Percentiles rank a stretch among this genome's conserved stretches.
phyloP scores from a whole-genome alignment of 148 eudicot species.

The Selenicereus undatus region DNA sequence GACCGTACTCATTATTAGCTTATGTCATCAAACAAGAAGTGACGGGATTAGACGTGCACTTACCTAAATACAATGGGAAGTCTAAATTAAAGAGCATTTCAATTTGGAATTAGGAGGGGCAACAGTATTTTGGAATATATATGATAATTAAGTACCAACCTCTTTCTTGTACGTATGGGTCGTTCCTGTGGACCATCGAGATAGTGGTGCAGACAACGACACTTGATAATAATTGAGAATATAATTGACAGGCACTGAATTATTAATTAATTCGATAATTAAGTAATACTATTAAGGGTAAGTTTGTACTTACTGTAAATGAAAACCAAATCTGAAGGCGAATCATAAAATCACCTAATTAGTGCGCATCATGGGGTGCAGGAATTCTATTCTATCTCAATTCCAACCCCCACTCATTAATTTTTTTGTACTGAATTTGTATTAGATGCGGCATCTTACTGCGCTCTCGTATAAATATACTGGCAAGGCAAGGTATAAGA shows the following conservation, averaged over 20 bases:
- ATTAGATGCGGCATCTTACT: too few relatives aligned
- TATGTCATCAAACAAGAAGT: background rate
- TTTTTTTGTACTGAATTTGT: background rate
- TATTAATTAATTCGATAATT: background rate
- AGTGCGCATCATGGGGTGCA: background rate
- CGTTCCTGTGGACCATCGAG: background rate
- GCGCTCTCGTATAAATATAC: background rate
- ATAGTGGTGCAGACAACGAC: background rate
- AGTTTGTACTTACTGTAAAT: background rate
- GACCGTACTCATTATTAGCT: background rate
- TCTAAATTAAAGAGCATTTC: too few relatives aligned
- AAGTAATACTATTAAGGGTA: background rate
- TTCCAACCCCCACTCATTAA: background rate
- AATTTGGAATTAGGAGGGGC: background rate
- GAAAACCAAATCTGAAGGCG: background rate
- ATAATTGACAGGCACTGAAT: background rate
- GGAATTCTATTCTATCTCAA: background rate
- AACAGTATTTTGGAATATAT: background rate
- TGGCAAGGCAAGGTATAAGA: too few relatives aligned
- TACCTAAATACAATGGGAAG: background rate
- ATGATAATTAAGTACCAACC: background rate
- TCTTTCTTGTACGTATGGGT: background rate
- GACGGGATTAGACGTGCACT: background rate
- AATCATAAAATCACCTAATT: background rate
- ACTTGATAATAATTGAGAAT: background rate